A percentile compares a stretch with the other conserved stretches of the same genome.
These are phyloP conservation scores for Claviceps maximensis DNA, from an alignment of 2,329 filamentous ascomycete species.

Conservation along the genomic window DNA sequence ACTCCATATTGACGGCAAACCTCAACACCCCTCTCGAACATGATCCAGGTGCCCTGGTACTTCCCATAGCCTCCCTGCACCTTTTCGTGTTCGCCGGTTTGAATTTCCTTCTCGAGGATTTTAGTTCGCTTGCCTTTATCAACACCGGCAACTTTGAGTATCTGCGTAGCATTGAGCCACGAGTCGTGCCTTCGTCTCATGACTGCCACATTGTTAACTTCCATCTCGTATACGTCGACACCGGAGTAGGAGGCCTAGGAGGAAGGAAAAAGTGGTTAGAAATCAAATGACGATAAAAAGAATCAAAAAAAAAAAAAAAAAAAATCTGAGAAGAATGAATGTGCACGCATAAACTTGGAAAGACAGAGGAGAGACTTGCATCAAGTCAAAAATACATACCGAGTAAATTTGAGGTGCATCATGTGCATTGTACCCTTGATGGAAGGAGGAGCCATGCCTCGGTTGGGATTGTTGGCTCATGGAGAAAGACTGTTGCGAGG, in stretches of 20 bases:
- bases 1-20: slow-evolving; percentile 75
- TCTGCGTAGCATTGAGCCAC: slow-evolving; percentile 97
- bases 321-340: no score
- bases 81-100: slow-evolving; percentile 93
- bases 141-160: slow-evolving; percentile 91
- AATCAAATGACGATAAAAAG: neutral
- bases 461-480: slow-evolving; percentile 42
- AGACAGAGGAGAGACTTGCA: neutral
- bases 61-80: slow-evolving; percentile 97
- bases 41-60: slow-evolving; percentile 98
- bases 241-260: slow-evolving; percentile 76
- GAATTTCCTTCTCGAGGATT: slow-evolving; percentile 93
- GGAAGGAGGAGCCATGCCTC: slow-evolving; percentile 24
- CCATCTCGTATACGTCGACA: slow-evolving; percentile 97
- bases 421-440: slow-evolving; percentile 19
- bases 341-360: neutral
- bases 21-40: slow-evolving; percentile 80
- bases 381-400: slow-evolving; percentile 24
- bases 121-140: slow-evolving; percentile 97
- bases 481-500: slow-evolving; percentile 42
- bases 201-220: slow-evolving; percentile 81
- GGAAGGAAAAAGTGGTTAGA: neutral
- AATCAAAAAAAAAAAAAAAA: neutral
- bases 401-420: slow-evolving; percentile 49
- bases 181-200: slow-evolving; percentile 93